Conservation (phyloP, 225 moss, liverwort and hornwort species). For the Pseudisothecium myosuroides region DNA sequence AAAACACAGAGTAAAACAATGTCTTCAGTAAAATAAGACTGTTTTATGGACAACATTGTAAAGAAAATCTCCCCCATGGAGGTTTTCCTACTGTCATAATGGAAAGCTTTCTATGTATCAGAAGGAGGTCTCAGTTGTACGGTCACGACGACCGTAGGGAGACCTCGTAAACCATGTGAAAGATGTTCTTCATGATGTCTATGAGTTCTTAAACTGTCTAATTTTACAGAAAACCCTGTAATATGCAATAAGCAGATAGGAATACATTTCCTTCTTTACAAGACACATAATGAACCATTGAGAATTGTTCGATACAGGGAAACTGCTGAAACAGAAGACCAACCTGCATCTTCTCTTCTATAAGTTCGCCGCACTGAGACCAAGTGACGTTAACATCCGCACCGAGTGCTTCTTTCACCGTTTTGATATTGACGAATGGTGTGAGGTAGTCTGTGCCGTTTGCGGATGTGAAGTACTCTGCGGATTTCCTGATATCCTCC, state of each 20-base stretch:
- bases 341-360: slow-evolving; percentile 23
- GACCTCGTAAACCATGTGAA: background rate
- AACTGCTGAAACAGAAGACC: background rate
- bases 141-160: background rate
- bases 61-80: background rate
- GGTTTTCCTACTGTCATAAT: background rate
- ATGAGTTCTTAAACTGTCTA: background rate
- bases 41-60: background rate
- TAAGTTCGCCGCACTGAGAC: slow-evolving; percentile 3
- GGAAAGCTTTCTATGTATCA: background rate
- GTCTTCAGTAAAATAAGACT: background rate
- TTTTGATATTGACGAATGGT: slow-evolving; percentile 5
- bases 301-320: background rate
- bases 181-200: background rate
- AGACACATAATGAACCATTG: background rate
- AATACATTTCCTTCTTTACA: too few species aligned
- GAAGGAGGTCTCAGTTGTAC: background rate
- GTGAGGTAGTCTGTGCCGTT: slow-evolving; percentile 23
- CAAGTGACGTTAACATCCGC: slow-evolving; percentile 12
- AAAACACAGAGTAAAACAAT: background rate
- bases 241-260: background rate
- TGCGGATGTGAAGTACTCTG: slow-evolving; percentile 1
- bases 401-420: slow-evolving; percentile 17
- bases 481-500: slow-evolving; percentile 27
- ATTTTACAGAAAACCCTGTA: background rate